Evolutionary conservation across 2,329 filamentous ascomycete genomes (phyloP), one percentile per base, ranked within the genome.

Genomic region (Monosporascus sp.): DNA sequence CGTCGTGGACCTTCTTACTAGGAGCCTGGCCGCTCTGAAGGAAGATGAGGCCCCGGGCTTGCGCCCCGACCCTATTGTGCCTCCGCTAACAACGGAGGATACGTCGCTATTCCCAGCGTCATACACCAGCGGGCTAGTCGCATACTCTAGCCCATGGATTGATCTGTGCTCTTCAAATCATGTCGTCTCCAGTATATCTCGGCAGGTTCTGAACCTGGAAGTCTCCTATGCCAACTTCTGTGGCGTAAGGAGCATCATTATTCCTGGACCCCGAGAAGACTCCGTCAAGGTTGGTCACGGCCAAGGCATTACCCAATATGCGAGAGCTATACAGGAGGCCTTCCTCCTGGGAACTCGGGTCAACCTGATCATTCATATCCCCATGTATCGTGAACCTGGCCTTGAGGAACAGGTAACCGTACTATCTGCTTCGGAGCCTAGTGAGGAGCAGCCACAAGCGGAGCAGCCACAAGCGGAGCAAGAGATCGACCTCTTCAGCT

Each of bases 211-310:
- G 58, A 91, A 91, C 67, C 79, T 96, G 40, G 94, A 99, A 69
- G 81, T 97, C 48, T 89, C 91, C 48, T 99, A 97, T 72, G 94
- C 95, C 58, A 92, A 91, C 58, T 99, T 97, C 72, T 97, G 91
- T 65, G 95, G 95, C 37, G 81, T 94, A 48, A 85, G 86, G 52
- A 95, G 88, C 70, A 79, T 97, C 54, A 76, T 97, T 49, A 78
- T 99, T 31, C 85, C 87, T 2, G 91, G 91, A 0, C 94, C 94
- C 3, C 81, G 81, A 58, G 73, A 83, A 16, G 82, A 87, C 59
- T 78, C 82, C 53, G 78, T 79, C 53, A 78, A 77, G 52, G 68
- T 76, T 55, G 70, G 73, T 16, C 75, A 73, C 48, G 72, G 76
- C 60, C 73, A 76, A 65, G 78, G 79, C n/a, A 67, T 81, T 78